These are phyloP conservation scores for Mortierella sp. DNA, from an alignment of 371 early-diverging fungal species.

Conservation along the genomic window DNA sequence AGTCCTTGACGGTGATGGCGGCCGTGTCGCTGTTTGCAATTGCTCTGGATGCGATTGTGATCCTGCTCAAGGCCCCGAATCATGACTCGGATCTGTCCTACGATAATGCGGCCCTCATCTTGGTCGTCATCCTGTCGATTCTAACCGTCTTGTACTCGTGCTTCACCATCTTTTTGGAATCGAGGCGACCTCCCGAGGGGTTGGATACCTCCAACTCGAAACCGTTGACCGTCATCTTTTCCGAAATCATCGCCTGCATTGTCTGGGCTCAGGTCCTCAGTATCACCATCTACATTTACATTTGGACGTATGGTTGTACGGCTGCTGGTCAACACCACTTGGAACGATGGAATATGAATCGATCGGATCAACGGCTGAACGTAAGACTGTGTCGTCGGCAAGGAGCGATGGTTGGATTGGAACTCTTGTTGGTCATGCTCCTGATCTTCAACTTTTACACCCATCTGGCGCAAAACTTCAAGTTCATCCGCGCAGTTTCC, in stretches of 20 bases:
- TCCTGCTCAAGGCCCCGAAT: conserved; percentile 24
- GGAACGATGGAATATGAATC: conserved; percentile 12
- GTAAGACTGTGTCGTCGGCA: conserved; percentile 43
- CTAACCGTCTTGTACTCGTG: conserved; percentile 47
- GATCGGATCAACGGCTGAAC: conserved; percentile 19
- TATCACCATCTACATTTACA: conserved; percentile 49
- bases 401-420: conserved; percentile 50
- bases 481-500: conserved; percentile 45
- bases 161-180: conserved; percentile 53
- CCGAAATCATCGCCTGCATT: conserved; percentile 51
- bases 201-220: conserved; percentile 48
- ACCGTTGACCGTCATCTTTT: conserved; percentile 44
- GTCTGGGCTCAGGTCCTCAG: conserved; percentile 49
- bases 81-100: conserved; percentile 9
- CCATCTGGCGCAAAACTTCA: conserved; percentile 48
- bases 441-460: conserved; percentile 53
- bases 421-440: conserved; percentile 38
- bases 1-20: conserved; percentile 38
- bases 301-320: conserved; percentile 51
- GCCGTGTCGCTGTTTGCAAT: conserved; percentile 45
- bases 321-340: conserved; percentile 17
- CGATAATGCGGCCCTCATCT: conserved; percentile 36
- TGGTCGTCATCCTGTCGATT: conserved; percentile 30
- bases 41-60: conserved; percentile 33
- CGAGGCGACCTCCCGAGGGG: conserved; percentile 51